Evolutionary conservation across 768 basidiomycete genomes (phyloP).

Genomic region (Lactifluus rugatus): DNA sequence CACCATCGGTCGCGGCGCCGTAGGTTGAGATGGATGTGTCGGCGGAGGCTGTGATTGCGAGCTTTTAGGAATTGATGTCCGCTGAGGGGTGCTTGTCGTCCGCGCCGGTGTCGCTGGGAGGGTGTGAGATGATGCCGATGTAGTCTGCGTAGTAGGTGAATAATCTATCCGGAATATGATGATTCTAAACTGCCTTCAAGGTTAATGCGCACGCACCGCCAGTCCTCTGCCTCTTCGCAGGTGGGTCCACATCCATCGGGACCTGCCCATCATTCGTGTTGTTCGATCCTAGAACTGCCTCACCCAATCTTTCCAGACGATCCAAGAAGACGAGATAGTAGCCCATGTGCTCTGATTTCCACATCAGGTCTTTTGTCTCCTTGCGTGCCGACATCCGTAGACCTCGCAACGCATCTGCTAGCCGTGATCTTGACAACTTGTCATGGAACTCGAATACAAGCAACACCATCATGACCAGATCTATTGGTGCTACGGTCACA

Average conservation of each 20-base stretch:
- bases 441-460: no score
- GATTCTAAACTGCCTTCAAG: no score
- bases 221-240: no score
- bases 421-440: no score
- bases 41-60: no score
- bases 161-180: not conserved
- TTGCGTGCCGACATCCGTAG: no score
- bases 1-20: not conserved
- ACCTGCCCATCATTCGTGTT: not conserved
- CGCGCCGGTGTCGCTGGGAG: not conserved
- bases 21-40: not conserved
- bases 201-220: no score
- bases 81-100: not conserved
- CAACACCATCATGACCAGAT: not conserved
- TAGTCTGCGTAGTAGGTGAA: no score
- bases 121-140: not conserved
- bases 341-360: not conserved
- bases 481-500: slow-evolving; percentile 17
- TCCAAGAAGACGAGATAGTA: slow-evolving; percentile 7
- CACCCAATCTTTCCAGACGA: slow-evolving; percentile 2
- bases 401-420: no score
- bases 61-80: not conserved
- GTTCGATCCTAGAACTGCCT: not conserved
- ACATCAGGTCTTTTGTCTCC: no score
- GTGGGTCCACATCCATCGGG: no score